Percentiles rank a stretch among this genome's conserved stretches.
phyloP scores from a whole-genome alignment of 108 stramenopile genomes.

The Fragilaria radians region DNA sequence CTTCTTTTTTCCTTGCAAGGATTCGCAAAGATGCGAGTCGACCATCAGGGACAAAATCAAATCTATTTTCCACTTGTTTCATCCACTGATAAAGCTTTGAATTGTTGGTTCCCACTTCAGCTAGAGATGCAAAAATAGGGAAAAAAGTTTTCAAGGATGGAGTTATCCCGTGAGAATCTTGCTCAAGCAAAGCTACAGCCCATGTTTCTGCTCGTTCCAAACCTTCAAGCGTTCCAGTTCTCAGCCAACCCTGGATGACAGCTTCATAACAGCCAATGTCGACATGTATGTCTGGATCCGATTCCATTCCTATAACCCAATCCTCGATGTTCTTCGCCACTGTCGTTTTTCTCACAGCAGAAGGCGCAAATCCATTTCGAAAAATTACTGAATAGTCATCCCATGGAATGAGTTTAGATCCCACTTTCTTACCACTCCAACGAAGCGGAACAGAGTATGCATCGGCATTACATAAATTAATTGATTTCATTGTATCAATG shows the following conservation, averaged over 20 bases:
- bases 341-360: constrained; percentile 11
- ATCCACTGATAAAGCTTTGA: neutral
- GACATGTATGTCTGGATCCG: constrained; percentile 20
- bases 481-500: constrained; percentile 22
- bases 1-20: neutral
- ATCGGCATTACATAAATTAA: constrained; percentile 26
- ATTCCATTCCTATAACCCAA: constrained; percentile 46
- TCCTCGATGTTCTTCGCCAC: constrained; percentile 43
- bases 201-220: constrained; percentile 41
- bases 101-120: constrained; percentile 26
- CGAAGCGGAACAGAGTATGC: constrained; percentile 62
- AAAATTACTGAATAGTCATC: constrained; percentile 30
- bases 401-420: constrained; percentile 19
- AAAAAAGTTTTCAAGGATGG: constrained; percentile 48
- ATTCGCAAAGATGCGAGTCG: neutral
- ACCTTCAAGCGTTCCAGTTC: constrained; percentile 54
- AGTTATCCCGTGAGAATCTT: neutral
- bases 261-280: constrained; percentile 63
- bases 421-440: constrained; percentile 27
- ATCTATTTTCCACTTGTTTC: neutral
- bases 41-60: neutral
- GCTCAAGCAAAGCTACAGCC: constrained; percentile 15
- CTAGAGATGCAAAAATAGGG: constrained; percentile 67
- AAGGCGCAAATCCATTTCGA: constrained; percentile 31
- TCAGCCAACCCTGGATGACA: constrained; percentile 66